Conservation (phyloP, 1,139 yeast genomes). For the Geotrichum histeridarum region DNA sequence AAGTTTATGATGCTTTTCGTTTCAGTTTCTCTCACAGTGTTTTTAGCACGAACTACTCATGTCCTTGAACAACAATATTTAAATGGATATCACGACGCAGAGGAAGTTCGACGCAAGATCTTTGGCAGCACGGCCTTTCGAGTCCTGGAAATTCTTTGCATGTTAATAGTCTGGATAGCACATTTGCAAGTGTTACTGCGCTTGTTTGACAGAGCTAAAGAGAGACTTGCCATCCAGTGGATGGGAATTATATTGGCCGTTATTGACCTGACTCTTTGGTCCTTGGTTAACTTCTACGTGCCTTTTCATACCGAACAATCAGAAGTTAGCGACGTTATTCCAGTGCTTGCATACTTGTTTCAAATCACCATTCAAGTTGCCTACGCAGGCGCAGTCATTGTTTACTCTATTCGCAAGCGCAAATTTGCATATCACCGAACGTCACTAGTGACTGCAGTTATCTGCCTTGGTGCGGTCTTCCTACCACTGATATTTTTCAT, state of each 20-base stretch:
- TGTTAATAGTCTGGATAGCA: conserved; percentile 60
- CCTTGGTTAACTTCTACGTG: conserved; percentile 22
- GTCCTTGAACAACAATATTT: conserved; percentile 40
- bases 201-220: conserved; percentile 62
- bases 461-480: conserved; percentile 56
- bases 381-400: conserved; percentile 62
- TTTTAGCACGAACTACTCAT: conserved; percentile 29
- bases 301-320: conserved; percentile 43
- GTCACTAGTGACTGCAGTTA: conserved; percentile 51
- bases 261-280: conserved; percentile 30
- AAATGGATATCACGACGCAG: conserved; percentile 51
- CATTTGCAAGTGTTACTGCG: conserved; percentile 76
- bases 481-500: conserved; percentile 71
- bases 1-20: conserved; percentile 33
- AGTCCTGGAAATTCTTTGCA: conserved; percentile 59
- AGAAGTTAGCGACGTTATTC: conserved; percentile 42
- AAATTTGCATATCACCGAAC: conserved; percentile 49
- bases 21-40: conserved; percentile 34
- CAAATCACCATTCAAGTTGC: conserved; percentile 69
- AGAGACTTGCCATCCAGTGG: conserved; percentile 57
- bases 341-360: conserved; percentile 70
- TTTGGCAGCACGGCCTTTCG: conserved; percentile 48
- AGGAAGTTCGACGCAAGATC: conserved; percentile 48
- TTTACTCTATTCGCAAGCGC: conserved; percentile 55
- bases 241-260: conserved; percentile 57